Evolutionary conservation across 768 basidiomycete genomes (phyloP), one percentile per base, ranked within the genome.

Genomic region (Naganishia kalamii): DNA sequence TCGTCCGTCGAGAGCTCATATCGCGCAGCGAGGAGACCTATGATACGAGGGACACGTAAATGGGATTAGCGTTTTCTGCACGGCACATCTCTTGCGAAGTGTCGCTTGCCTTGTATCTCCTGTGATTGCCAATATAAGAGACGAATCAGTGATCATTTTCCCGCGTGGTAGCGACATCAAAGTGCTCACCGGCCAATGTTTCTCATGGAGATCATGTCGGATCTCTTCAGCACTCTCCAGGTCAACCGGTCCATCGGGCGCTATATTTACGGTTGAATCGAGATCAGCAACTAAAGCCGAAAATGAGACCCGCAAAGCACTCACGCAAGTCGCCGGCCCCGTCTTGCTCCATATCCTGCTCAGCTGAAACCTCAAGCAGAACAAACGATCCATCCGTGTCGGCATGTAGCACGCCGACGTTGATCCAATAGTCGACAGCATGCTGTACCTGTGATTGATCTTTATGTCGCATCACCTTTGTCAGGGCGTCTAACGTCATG

Each of bases 381-480:
- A 47, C 27, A 57, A 52, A 64, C 23, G 25, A 30, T 43, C 63
- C 63, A 50, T 64, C 51, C 17, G 37, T 17, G n/a, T 52, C 21
- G 15, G 6, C 17, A 2, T 47, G 49, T 17, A 68, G 11, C 10
- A 68, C 62, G 8, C 66, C 62, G 2, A 47, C 37, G 44, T 70
- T 68, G 48, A 65, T 60, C 71, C 71, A 72, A 51, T 65, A 70
- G 44, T 69, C 68, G 41, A 70, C 25, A 1, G 67, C 68, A 48
- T 67, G 57, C 33, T 64, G 57, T 19, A 72, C 30, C 37, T 51
- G 23, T 12, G 49, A 41, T 44, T 63, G 23, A 19, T 69, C 70
- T 4, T 41, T 40, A 41, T 51, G 29, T 1, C 37, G 27, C 19
- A n/a, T 35, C 29, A 43, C 52, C 8, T 41, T 25, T 1, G 48